These are phyloP conservation scores for Eleusine coracana DNA, from an alignment of 176 grass and related monocot species.

Conservation along the genomic window DNA sequence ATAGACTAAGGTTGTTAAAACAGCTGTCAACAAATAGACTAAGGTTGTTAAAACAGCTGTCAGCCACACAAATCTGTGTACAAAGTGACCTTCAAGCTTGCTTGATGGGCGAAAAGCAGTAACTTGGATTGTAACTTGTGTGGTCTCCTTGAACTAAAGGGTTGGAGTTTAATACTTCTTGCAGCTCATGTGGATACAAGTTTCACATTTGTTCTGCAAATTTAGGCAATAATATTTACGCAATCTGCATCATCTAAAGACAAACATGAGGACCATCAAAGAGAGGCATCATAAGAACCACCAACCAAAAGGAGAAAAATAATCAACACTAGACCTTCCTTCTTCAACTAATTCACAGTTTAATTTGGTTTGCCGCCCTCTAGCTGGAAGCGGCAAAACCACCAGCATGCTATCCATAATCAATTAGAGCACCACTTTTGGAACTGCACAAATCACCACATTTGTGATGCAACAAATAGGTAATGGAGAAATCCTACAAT, in stretches of 20 bases:
- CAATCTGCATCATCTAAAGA: background rate
- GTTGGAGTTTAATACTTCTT: background rate
- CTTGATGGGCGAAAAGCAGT: background rate
- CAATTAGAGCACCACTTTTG: background rate
- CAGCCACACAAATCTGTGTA: background rate
- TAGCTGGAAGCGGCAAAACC: background rate
- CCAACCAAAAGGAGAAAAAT: background rate
- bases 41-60: too few species aligned
- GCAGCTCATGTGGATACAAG: background rate
- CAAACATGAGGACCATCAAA: background rate
- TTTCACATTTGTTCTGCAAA: background rate
- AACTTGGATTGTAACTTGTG: background rate
- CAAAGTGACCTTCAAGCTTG: background rate
- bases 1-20: background rate
- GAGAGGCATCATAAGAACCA: background rate
- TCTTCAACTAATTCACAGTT: conserved; percentile 4
- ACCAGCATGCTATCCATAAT: background rate
- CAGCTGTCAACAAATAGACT: background rate
- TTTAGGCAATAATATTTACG: background rate
- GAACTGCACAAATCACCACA: background rate
- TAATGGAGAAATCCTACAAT: background rate
- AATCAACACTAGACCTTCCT: background rate
- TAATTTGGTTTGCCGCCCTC: background rate
- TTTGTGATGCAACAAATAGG: background rate
- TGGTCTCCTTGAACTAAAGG: background rate